A percentile compares a stretch with the other conserved stretches of the same genome.
These are phyloP conservation scores for Amanita thiersii DNA, from an alignment of 768 basidiomycete genomes.

Conservation along the genomic window DNA sequence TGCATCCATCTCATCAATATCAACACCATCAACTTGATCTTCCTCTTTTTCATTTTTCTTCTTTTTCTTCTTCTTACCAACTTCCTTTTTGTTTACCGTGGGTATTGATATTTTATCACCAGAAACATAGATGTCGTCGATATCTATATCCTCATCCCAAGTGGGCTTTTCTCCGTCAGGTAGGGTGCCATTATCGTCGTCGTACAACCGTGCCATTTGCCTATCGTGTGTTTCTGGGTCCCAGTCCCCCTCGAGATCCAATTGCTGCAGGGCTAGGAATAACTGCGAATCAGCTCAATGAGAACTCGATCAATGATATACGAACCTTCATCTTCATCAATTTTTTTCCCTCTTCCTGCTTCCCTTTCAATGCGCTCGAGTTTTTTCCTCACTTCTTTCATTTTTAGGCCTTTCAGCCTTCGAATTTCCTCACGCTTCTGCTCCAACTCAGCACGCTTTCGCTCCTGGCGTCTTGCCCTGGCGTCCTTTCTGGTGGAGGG, in stretches of 20 bases:
- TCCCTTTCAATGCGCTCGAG: conserved; percentile 66
- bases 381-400: conserved; percentile 71
- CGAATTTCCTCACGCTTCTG: conserved; percentile 76
- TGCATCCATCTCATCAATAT: conserved; percentile 46
- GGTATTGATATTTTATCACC: conserved; percentile 19
- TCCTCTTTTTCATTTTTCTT: conserved; percentile 26
- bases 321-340: conserved; percentile 30
- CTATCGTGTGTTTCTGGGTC: conserved; percentile 78
- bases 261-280: conserved; percentile 46
- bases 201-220: conserved; percentile 76
- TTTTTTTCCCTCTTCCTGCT: conserved; percentile 42
- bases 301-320: not conserved
- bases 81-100: conserved; percentile 40
- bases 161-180: conserved; percentile 54
- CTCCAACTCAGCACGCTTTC: conserved; percentile 71
- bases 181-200: conserved; percentile 32
- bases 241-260: conserved; percentile 92
- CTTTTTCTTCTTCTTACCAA: conserved; percentile 50
- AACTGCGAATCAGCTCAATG: conserved; percentile 9
- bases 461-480: conserved; percentile 66
- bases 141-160: conserved; percentile 89
- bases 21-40: conserved; percentile 49
- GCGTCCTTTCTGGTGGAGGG: conserved; percentile 80
- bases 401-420: conserved; percentile 76
- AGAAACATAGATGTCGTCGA: conserved; percentile 49